Evolutionary conservation across 2,329 filamentous ascomycete species (phyloP).

Genomic region (Ophiostoma ulmi): DNA sequence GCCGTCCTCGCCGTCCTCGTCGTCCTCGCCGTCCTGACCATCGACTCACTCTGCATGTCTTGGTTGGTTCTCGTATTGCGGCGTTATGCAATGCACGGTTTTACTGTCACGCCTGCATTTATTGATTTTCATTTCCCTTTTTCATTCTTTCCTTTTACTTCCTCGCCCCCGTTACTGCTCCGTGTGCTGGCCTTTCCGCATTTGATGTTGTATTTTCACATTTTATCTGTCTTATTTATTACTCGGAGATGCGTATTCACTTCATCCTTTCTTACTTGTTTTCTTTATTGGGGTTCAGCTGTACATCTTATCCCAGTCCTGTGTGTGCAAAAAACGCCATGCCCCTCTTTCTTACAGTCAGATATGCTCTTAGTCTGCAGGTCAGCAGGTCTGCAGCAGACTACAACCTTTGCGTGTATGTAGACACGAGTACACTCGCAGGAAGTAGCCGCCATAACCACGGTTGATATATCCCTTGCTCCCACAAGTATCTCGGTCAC

Average conservation of each 20-base stretch:
- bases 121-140: background rate
- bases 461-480: background rate
- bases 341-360: constrained; percentile 8
- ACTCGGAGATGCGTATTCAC: too few species aligned
- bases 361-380: background rate
- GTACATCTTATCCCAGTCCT: background rate
- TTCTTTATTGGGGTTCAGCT: background rate
- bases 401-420: background rate
- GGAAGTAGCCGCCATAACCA: background rate
- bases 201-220: background rate
- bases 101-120: constrained; percentile 5
- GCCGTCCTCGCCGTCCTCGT: background rate
- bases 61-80: constrained; percentile 2
- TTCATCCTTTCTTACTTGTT: background rate
- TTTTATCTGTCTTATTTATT: background rate
- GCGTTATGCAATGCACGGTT: constrained; percentile 5
- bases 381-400: background rate
- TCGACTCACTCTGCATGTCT: background rate
- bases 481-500: background rate
- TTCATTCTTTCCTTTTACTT: background rate
- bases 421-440: background rate
- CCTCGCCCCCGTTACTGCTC: background rate
- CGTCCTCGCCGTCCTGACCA: background rate
- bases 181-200: background rate
- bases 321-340: background rate